These are phyloP conservation scores for Grammothele lineata DNA, from an alignment of 768 basidiomycete species.

Conservation along the genomic window DNA sequence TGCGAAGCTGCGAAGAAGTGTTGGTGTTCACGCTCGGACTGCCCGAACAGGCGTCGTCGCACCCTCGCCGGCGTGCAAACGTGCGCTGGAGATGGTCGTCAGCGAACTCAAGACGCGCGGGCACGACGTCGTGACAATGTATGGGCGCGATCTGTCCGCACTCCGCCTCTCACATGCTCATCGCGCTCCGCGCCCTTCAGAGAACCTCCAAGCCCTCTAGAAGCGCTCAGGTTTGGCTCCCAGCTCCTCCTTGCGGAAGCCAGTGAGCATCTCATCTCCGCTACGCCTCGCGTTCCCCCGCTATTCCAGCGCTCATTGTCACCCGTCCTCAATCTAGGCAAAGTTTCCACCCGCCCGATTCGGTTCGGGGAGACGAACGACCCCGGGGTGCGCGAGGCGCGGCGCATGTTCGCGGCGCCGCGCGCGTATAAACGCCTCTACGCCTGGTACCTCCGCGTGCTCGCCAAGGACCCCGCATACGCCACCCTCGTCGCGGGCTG, in stretches of 20 bases:
- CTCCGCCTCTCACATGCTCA: background rate
- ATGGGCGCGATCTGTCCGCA: constrained; percentile 5
- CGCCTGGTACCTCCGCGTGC: constrained; percentile 24
- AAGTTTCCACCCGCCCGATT: constrained; percentile 18
- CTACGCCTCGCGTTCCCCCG: too few relatives aligned
- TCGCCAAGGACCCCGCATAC: constrained; percentile 20
- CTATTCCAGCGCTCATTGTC: too few relatives aligned
- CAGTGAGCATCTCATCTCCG: too few relatives aligned
- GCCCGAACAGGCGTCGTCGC: constrained; percentile 25
- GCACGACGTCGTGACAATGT: constrained; percentile 38
- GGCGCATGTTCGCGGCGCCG: constrained; percentile 20
- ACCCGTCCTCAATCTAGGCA: too few relatives aligned
- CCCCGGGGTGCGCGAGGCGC: constrained; percentile 18
- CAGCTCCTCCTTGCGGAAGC: constrained; percentile 24
- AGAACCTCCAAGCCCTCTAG: constrained; percentile 24
- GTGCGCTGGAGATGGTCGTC: constrained; percentile 34
- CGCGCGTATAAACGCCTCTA: constrained; percentile 23
- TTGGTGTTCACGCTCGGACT: too few relatives aligned
- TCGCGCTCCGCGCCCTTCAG: constrained; percentile 17
- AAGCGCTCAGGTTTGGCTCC: constrained; percentile 19
- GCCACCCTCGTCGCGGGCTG: constrained; percentile 22
- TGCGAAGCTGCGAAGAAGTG: too few relatives aligned
- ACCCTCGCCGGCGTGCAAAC: constrained; percentile 37
- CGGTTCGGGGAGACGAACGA: constrained; percentile 23
- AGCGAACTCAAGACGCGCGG: constrained; percentile 32